Evolutionary conservation across 164 flowering plant species (phyloP).

Genomic region (Houttuynia cordata): DNA sequence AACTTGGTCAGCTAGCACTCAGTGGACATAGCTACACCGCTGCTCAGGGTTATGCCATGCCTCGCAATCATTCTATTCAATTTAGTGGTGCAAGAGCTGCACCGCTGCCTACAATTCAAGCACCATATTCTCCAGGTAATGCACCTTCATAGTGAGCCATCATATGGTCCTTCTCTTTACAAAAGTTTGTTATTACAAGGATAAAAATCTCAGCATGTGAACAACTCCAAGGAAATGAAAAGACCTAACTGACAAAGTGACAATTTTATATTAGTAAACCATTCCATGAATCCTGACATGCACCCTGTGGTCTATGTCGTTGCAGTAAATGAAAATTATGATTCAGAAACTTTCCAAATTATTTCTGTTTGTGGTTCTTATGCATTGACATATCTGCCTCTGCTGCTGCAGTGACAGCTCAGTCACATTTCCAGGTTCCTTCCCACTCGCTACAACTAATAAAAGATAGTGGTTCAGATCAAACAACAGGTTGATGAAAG

Average conservation of each 20-base stretch:
- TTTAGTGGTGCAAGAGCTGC: constrained; percentile 57
- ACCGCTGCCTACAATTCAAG: constrained; percentile 54
- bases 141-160: neutral
- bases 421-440: constrained; percentile 66
- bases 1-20: constrained; percentile 55
- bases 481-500: constrained; percentile 61
- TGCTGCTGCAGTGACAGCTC: constrained; percentile 51
- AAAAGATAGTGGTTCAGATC: constrained; percentile 85
- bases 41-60: constrained; percentile 71
- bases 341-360: no score
- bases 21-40: constrained; percentile 56
- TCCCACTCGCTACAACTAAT: constrained; percentile 69
- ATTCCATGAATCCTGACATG: no score
- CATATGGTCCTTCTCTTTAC: no score
- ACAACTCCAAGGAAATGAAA: no score
- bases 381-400: no score
- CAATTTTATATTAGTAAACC: no score
- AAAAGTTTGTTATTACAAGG: no score
- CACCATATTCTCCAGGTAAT: constrained; percentile 68
- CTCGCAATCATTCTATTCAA: constrained; percentile 69
- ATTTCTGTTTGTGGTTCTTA: no score
- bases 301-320: no score
- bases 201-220: no score
- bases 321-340: no score
- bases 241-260: no score